Evolutionary conservation across 1,139 yeast genomes (phyloP).

Genomic region (Pichia norvegensis): DNA sequence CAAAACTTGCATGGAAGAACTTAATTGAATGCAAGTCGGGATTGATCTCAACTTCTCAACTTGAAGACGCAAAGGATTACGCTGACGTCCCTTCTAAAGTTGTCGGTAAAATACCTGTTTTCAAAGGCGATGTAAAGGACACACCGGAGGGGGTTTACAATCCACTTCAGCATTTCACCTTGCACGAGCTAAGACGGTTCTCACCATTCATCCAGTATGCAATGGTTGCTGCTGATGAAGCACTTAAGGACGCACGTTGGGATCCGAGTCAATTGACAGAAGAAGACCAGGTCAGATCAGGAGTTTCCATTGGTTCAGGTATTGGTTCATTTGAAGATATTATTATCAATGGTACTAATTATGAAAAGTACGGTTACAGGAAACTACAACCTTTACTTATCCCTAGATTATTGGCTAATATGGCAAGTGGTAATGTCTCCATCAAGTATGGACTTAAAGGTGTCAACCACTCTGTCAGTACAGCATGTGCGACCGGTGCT

Average conservation of each 20-base stretch:
- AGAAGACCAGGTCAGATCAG: constrained; percentile 37
- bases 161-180: constrained; percentile 34
- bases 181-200: constrained; percentile 47
- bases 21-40: constrained; percentile 49
- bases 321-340: constrained; percentile 82
- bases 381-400: constrained; percentile 80
- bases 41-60: constrained; percentile 42
- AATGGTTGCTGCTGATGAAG: constrained; percentile 68
- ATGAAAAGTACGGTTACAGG: constrained; percentile 49
- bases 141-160: constrained; percentile 5
- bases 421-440: constrained; percentile 92
- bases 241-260: constrained; percentile 60
- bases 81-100: constrained; percentile 64
- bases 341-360: constrained; percentile 50
- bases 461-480: constrained; percentile 80
- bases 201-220: constrained; percentile 78
- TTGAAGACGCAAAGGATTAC: constrained; percentile 44
- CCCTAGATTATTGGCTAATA: constrained; percentile 76
- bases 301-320: constrained; percentile 89
- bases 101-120: constrained; percentile 67
- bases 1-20: constrained; percentile 43
- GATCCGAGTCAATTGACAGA: constrained; percentile 28
- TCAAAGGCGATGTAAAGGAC: constrained; percentile 26
- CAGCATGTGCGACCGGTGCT: constrained; percentile 96
- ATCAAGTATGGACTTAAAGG: constrained; percentile 72